phyloP scores from a whole-genome alignment of 139 green algal species.

The Pleodorina starrii region DNA sequence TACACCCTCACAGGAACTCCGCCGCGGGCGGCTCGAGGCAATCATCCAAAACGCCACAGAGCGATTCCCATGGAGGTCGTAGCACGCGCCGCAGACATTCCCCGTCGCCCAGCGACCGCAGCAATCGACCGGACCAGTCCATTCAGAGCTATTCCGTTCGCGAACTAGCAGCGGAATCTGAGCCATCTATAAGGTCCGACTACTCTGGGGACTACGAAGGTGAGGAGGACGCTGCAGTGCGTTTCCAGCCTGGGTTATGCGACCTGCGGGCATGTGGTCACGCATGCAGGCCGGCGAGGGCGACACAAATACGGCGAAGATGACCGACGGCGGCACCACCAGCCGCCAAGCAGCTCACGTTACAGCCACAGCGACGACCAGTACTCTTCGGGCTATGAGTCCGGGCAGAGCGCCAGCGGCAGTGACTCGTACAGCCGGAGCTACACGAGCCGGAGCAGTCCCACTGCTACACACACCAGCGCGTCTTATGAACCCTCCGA shows the following conservation, averaged over 20 bases:
- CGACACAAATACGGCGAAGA: background rate
- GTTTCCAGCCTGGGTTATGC: background rate
- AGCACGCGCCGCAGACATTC: background rate
- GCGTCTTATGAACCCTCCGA: background rate
- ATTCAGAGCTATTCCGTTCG: background rate
- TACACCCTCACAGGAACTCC: constrained; percentile 22
- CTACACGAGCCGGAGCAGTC: constrained; percentile 10
- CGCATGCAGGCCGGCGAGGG: background rate
- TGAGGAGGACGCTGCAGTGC: background rate
- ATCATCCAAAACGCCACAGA: constrained; percentile 3
- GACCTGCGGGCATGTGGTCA: background rate
- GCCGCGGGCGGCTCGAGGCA: background rate
- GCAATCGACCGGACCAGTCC: constrained; percentile 31
- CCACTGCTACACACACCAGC: background rate
- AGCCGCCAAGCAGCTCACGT: background rate
- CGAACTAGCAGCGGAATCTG: background rate
- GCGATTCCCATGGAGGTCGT: background rate
- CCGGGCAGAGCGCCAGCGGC: constrained; percentile 6
- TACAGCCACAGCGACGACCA: constrained; percentile 38
- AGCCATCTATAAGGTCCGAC: background rate
- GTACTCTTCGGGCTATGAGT: constrained; percentile 44
- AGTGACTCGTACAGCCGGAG: constrained; percentile 27
- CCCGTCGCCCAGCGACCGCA: constrained; percentile 13
- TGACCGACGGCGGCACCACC: background rate
- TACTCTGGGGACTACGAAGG: background rate